A percentile compares a stretch with the other conserved stretches of the same genome.
Conservation (phyloP, 164 flowering plant genomes). For the Umbellularia californica region DNA sequence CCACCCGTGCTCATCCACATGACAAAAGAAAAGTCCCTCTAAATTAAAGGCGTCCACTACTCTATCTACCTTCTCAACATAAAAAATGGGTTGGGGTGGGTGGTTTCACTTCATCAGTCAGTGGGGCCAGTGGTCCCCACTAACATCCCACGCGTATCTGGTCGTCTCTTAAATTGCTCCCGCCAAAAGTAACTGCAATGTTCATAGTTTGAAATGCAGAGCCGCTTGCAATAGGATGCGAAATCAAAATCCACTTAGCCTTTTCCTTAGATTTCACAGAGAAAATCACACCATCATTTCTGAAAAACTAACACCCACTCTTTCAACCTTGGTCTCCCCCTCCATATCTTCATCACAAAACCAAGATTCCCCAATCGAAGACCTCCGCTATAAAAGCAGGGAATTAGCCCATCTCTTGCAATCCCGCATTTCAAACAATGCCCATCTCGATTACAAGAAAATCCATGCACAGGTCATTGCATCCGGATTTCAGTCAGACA, state of each 20-base stretch:
- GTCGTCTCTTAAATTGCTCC: too few species aligned
- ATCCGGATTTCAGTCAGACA: conserved; percentile 40
- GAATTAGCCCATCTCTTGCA: conserved; percentile 42
- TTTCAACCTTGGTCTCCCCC: conserved; percentile 14
- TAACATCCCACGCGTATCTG: too few species aligned
- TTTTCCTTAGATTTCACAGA: background rate
- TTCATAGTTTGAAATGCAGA: background rate
- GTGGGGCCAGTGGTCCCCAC: too few species aligned
- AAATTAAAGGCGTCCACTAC: too few species aligned
- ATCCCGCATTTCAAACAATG: conserved; percentile 9
- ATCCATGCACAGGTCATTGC: conserved; percentile 39
- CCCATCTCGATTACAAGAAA: conserved; percentile 20
- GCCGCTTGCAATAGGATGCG: conserved; percentile 4
- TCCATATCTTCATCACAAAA: background rate
- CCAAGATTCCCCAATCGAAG: conserved; percentile 10
- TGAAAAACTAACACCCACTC: background rate
- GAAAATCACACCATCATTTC: background rate
- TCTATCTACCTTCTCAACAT: too few species aligned
- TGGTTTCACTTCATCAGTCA: too few species aligned
- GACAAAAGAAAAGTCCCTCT: too few species aligned
- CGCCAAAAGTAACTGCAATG: too few species aligned
- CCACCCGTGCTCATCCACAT: fast-evolving
- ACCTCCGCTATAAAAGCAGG: conserved; percentile 15
- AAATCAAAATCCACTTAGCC: background rate
- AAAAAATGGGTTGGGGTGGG: too few species aligned